A percentile compares a stretch with the other conserved stretches of the same genome.
phyloP scores from a whole-genome alignment of 2,329 filamentous ascomycete species.

The Xylariaceae sp. region DNA sequence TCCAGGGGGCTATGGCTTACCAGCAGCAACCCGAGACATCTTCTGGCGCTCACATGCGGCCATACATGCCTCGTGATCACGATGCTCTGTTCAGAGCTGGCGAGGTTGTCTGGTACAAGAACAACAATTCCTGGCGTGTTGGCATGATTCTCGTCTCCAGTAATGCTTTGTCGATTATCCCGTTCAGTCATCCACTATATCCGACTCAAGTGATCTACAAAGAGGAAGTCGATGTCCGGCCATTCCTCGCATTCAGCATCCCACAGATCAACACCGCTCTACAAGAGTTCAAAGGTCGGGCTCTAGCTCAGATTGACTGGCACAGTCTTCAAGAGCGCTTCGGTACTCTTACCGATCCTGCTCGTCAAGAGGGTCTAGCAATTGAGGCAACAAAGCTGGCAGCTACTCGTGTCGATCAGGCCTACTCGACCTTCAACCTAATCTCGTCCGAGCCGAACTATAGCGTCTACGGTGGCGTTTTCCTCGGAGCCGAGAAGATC shows the following conservation, averaged over 20 bases:
- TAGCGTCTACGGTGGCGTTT: conserved; percentile 42
- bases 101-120: conserved; percentile 48
- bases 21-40: neutral
- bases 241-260: conserved; percentile 49
- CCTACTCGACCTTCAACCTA: conserved; percentile 45
- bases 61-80: conserved; percentile 18
- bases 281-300: conserved; percentile 36
- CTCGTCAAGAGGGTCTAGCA: conserved; percentile 39
- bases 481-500: conserved; percentile 48
- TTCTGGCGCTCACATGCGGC: neutral
- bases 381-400: conserved; percentile 50
- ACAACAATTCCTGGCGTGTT: conserved; percentile 43
- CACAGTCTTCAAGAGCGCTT: conserved; percentile 31
- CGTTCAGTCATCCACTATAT: conserved; percentile 37
- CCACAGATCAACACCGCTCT: conserved; percentile 36
- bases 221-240: conserved; percentile 40
- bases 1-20: conserved; percentile 1
- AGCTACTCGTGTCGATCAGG: conserved; percentile 44
- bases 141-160: conserved; percentile 36
- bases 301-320: conserved; percentile 43
- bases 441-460: conserved; percentile 29
- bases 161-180: conserved; percentile 33
- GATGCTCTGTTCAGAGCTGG: conserved; percentile 41
- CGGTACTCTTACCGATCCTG: conserved; percentile 31
- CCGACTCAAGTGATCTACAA: conserved; percentile 38